Base-by-base conservation (phyloP, 2,329 filamentous ascomycete genomes). In the Dothistroma septosporum region DNA sequence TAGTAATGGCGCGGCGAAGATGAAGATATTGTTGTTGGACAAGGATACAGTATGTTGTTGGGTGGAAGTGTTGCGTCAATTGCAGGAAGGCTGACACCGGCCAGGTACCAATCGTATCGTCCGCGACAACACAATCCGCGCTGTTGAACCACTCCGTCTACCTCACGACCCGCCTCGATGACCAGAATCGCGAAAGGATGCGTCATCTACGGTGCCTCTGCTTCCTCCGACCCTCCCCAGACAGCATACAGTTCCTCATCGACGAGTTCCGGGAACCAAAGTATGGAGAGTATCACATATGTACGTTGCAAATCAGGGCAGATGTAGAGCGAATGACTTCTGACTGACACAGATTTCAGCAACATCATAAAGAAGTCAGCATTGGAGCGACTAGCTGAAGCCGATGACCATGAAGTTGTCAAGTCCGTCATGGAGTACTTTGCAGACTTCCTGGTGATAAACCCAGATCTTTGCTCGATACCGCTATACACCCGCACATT, bases 281-380 rank as follows among this genome's bases (percentile, higher is more conserved):
- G 74, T 99, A 99, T 70, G 93, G 94, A 66, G 94, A 99, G 78
- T 99, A 99, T 77, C 87, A 96, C 72, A 84, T 99, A 59, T 97
- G 82, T 84, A 75, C 61, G 76, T 67, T 46, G 33, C 44, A 59
- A 14, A 53, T 12, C 31, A 9, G 50, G 28, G 33, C 49, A 49
- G 47, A 21, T 14, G 44, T 47, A 28, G 31, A 28, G 52, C 55
- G 65, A 55, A 58, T 64, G 64, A 75, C 66, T 64, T 65, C 67
- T 75, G 64, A 69, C 53, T 73, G 73, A 76, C 69, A 69, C 71
- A 84, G 82, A 95, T 76, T 96, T 99, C 76, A 97, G 92, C 80
- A 99, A 99, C 75, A 89, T 99, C 61, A 88, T 94, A 72, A 96
- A 95, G 76, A 99, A 99, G 77, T 97, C 94, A 1, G 90, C 93